Base-by-base conservation (phyloP, 2,329 filamentous ascomycete genomes). In the Trichophyton schoenleinii region DNA sequence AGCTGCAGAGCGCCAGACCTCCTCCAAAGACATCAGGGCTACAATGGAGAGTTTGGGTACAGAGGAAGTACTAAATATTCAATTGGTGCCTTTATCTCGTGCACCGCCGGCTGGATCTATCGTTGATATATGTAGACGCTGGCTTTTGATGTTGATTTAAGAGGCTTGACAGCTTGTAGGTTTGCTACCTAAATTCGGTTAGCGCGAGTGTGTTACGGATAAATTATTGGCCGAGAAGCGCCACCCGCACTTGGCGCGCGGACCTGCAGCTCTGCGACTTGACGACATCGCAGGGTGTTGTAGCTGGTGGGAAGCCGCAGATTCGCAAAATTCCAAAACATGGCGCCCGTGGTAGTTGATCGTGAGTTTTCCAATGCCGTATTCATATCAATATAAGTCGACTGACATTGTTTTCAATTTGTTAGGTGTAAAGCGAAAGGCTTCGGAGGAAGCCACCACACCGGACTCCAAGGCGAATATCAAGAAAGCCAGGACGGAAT, bases 1-100 rank as follows among this genome's bases (percentile, higher is more conserved):
- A 76, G 88, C 84, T 79, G 91, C 89, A 81, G 89, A 88, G 82
- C 95, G 87, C 92, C 92, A 97, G 79, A 95, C 83, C 75, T 94
- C 85, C 77, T 87, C 85, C 76, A 95, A 80, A 81, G 88, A 89
- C 78, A 79, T 79, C 70, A 71, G 70, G 64, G 61, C 63, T 36
- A 55, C 13, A n/a, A 25, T 22, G 15, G 9, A 55, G 13, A 55
- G 8, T 9, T 52, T 22, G 13, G 34, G n/a, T 3, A n/a, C 15
- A 48, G 34, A 59, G 38, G 13, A 15, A 18, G 42, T 44, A 28
- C 7, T 15, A 15, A 28, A 52, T 28, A 31, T 31, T 52, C 22
- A 57, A 41, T 28, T 8, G 7, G 1, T 44, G 13, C 36, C 13
- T 5, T 25, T n/a, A 36, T 36, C 28, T 9, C 25, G 13, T 9